Evolutionary conservation across 1,284 basidiomycete species (phyloP).

Genomic region (Ceratobasidium sp.): DNA sequence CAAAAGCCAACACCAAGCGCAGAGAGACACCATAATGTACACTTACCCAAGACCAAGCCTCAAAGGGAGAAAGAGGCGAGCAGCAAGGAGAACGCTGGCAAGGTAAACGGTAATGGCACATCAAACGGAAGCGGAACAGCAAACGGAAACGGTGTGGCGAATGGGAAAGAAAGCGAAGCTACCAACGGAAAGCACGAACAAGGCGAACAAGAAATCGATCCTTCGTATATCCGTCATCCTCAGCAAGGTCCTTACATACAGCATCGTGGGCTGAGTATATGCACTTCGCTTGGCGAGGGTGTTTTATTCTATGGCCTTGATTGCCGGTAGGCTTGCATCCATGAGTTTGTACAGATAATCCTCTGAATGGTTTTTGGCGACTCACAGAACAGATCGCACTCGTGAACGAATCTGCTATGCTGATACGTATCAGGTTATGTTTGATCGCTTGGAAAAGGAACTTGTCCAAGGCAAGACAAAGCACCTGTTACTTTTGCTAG

Average conservation of each 20-base stretch:
- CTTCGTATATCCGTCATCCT: slow-evolving; percentile 43
- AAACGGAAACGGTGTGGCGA: not conserved
- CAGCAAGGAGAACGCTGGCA: not conserved
- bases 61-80: not conserved
- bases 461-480: slow-evolving; percentile 45
- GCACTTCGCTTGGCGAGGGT: slow-evolving; percentile 44
- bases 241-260: slow-evolving; percentile 45
- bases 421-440: slow-evolving; percentile 49
- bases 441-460: slow-evolving; percentile 47
- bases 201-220: slow-evolving; percentile 40
- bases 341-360: not conserved
- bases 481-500: slow-evolving; percentile 50
- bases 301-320: slow-evolving; percentile 50
- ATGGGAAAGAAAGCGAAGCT: not conserved
- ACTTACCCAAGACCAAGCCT: not conserved
- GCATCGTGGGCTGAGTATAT: slow-evolving; percentile 44
- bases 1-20: not conserved
- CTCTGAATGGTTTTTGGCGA: not conserved
- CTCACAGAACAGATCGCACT: slow-evolving; percentile 48
- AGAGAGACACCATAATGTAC: not conserved
- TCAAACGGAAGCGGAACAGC: not conserved
- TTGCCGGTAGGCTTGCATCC: slow-evolving; percentile 44
- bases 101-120: not conserved
- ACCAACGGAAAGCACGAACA: not conserved
- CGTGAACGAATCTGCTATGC: slow-evolving; percentile 49